Percentiles rank a stretch among this genome's conserved stretches.
Evolutionary conservation across 192 early-diverging fungal genomes (phyloP).

Genomic region (Dimargaris cristalligena): DNA sequence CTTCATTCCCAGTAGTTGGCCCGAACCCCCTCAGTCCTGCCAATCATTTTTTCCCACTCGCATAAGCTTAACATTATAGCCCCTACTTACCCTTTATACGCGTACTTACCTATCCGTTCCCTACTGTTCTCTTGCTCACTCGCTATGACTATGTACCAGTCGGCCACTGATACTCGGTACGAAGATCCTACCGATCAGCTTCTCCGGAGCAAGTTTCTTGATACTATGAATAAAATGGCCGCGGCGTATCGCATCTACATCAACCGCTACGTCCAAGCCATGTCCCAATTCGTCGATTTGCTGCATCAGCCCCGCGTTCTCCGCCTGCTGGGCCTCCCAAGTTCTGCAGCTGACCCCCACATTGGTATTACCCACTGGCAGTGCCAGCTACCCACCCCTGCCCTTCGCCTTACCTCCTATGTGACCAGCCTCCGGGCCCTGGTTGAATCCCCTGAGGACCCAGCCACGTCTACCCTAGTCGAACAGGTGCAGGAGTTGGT

Average conservation of each 20-base stretch:
- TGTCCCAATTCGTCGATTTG: slow-evolving; percentile 9
- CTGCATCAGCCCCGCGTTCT: background rate
- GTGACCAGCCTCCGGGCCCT: slow-evolving; percentile 2
- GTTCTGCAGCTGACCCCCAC: too few species aligned
- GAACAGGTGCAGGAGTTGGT: background rate
- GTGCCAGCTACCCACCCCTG: slow-evolving; percentile 6
- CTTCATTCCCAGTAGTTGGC: background rate
- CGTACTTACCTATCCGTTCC: background rate
- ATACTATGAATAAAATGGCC: background rate
- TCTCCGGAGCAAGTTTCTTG: background rate
- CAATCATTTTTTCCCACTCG: background rate
- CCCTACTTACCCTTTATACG: background rate
- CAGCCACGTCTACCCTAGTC: background rate
- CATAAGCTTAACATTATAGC: background rate
- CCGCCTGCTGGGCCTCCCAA: background rate
- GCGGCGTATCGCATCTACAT: background rate
- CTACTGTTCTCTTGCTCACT: background rate
- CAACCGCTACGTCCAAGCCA: slow-evolving; percentile 3
- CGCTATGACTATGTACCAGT: background rate
- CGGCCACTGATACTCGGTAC: slow-evolving; percentile 7
- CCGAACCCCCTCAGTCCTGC: background rate
- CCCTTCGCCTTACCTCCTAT: slow-evolving; percentile 2
- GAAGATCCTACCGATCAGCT: slow-evolving; percentile 8
- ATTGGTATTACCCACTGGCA: slow-evolving; percentile 3
- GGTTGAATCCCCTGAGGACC: background rate